Evolutionary conservation across 352 stramenopile genomes (phyloP).

Genomic region (Pythium brachiatum): DNA sequence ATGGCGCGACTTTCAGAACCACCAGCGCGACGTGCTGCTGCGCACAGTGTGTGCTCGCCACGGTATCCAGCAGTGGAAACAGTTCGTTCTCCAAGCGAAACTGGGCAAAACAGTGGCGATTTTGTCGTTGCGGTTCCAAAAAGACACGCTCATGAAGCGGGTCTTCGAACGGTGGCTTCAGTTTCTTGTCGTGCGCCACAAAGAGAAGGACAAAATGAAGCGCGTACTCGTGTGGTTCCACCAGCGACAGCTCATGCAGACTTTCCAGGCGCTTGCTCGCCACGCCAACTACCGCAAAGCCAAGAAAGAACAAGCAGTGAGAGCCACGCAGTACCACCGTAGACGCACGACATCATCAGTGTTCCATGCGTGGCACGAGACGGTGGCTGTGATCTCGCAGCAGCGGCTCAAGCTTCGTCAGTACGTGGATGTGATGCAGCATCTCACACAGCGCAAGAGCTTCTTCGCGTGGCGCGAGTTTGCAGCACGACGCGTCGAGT

Average conservation of each 20-base stretch:
- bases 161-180: constrained; percentile 21
- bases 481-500: constrained; percentile 11
- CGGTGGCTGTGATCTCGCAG: neutral
- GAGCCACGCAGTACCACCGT: neutral
- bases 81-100: constrained; percentile 14
- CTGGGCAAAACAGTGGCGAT: constrained; percentile 17
- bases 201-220: constrained; percentile 22
- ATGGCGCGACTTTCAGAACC: constrained; percentile 9
- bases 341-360: neutral
- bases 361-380: constrained; percentile 30
- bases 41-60: constrained; percentile 8
- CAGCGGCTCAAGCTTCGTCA: constrained; percentile 26
- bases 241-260: constrained; percentile 11
- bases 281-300: neutral
- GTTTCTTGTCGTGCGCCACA: constrained; percentile 11
- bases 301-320: neutral
- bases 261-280: neutral
- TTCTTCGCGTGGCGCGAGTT: constrained; percentile 39
- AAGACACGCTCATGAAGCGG: constrained; percentile 17
- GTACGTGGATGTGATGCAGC: constrained; percentile 40
- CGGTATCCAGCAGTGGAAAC: constrained; percentile 14
- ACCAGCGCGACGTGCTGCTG: constrained; percentile 2
- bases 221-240: constrained; percentile 13
- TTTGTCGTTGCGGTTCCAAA: constrained; percentile 16
- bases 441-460: constrained; percentile 35